Evolutionary conservation across 805 yeast genomes (phyloP), one percentile per base, ranked within the genome.

Genomic region (Maudiozyma pseudohumilis): DNA sequence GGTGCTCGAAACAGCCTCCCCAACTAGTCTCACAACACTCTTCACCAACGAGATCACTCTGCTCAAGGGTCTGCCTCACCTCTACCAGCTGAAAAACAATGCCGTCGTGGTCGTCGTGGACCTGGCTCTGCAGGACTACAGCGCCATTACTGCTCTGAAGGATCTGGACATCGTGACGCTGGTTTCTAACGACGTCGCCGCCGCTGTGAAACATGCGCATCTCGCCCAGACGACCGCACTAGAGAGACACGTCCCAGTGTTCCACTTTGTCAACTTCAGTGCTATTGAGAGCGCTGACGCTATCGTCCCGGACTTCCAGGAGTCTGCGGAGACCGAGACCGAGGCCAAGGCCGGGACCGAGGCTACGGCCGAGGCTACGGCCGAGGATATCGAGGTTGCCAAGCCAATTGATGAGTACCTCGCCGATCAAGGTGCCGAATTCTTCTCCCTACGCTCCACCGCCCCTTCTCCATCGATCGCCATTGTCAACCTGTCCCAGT

Each of bases 121-220:
- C 41, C 56, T 81, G 35, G 43, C 66, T n/a, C 57, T 67, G 38
- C 68, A 69, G 44, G 95, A 87, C 56, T 84, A 68, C 60, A 75
- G 82, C 20, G 63, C 73, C 12, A 71, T 85, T 20, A 66, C 89
- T n/a, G 71, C 85, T 6, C 65, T 82, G 47, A 77, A 88, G 53
- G 89, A 84, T 56, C 64, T 80, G 29, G 75, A 76, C 12, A 71
- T 68, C 47, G 70, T 76, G 6, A 66, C 80, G 18, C 58, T 88
- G 44, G 70, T 87, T 39, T 83, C 95, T n/a, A 77, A 74, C 49
- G 61, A 66, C 27, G 55, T 70, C 5, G 54, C 63, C 23, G 85
- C 80, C 43, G 66, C 80, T 8, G 59, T 65, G 32, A 69, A 69
- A 36, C 66, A 73, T 43, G 67, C 83, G 5, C 59, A 73, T 32